Conservation (phyloP, 169 alveolate species). For the Cryptosporidium canis region DNA sequence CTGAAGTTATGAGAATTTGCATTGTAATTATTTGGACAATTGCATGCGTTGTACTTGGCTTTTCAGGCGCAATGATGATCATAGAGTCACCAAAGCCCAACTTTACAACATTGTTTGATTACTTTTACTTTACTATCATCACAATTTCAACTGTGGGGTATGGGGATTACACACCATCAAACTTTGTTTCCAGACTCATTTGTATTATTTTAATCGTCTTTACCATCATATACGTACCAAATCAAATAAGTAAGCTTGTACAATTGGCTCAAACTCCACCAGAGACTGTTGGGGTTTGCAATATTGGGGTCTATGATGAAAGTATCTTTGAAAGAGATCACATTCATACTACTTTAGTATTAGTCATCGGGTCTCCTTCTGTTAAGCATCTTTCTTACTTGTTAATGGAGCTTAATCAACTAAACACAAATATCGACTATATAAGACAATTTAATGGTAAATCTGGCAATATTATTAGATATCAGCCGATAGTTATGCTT, state of each 20-base stretch:
- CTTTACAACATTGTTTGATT: conserved; percentile 45
- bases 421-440: conserved; percentile 5
- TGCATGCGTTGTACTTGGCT: conserved; percentile 44
- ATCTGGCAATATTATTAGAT: conserved; percentile 43
- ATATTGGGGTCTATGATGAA: conserved; percentile 34
- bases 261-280: conserved; percentile 71
- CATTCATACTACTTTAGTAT: conserved; percentile 39
- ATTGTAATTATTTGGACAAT: conserved; percentile 58
- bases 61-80: conserved; percentile 72
- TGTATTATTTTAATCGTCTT: conserved; percentile 52
- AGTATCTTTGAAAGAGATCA: conserved; percentile 56
- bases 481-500: conserved; percentile 62
- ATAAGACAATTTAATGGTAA: conserved; percentile 34
- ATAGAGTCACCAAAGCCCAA: conserved; percentile 66
- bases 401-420: conserved; percentile 40
- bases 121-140: conserved; percentile 65
- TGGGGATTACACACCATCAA: conserved; percentile 72
- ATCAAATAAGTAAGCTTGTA: conserved; percentile 63
- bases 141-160: conserved; percentile 74
- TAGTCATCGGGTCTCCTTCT: conserved; percentile 62
- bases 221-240: conserved; percentile 53
- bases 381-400: conserved; percentile 59
- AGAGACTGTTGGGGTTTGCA: conserved; percentile 51
- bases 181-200: conserved; percentile 46
- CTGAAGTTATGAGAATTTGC: conserved; percentile 67